Evolutionary conservation across 1,284 basidiomycete species (phyloP), one percentile per base, ranked within the genome.

Genomic region (Moesziomyces globuligerus): DNA sequence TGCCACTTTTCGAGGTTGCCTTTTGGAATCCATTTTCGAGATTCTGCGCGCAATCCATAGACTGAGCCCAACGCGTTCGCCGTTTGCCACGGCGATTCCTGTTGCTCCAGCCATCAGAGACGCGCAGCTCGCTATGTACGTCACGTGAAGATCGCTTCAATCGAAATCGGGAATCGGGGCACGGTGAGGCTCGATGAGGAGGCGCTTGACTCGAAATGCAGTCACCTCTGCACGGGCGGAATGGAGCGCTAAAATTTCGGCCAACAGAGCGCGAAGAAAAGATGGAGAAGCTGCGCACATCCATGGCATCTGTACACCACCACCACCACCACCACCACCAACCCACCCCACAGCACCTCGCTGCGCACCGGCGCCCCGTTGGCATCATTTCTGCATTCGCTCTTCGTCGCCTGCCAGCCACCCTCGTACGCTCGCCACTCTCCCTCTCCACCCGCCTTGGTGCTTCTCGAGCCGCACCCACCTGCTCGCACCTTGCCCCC

Each of bases 341-440:
- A 11, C 8, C 21, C 29, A 9, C 10, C 21, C 26, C 9, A 34
- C 36, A 41, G 32, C 46, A 21, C 28, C 21, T 15, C 38, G 34
- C 28, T 43, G 49, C 40, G 39, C 34, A 28, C 17, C 17, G 39
- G 53, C 48, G 55, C 34, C 26, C 24, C 17, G 18, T 38, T 46
- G 26, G 43, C 51, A 66, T 37, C 48, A 59, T 66, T 66, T 37
- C 51, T 45, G 52, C 56, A 48, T 37, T 55, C 34, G 48, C 41
- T 26, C 8, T 40, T 41, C 55, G 62, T 44, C 62, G 62, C 34
- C 47, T 66, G 56, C 51, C 51, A 55, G 50, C 48, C 37, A 48
- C 48, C 51, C 7, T 58, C 38, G 15, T 39, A 43, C 52, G 62
- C 62, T 50, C 62, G 40, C 47, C 13, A 10, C 20, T 21, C 32